Conservation (phyloP, 495 filamentous ascomycete species). For the Penicillium atrosanguineum region DNA sequence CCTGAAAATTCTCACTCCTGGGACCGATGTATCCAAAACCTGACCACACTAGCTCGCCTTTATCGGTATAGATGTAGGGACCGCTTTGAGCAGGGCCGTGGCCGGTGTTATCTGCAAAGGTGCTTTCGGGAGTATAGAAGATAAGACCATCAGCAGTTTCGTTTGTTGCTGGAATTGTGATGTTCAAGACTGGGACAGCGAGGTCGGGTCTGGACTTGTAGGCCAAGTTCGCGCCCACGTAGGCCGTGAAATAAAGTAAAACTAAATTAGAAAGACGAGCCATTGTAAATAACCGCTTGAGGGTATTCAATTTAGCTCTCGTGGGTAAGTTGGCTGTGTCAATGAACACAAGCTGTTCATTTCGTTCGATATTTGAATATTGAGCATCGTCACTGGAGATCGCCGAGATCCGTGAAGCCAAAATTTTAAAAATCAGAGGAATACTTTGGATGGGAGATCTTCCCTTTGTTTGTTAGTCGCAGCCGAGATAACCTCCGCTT, state of each 20-base stretch:
- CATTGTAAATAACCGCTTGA: not conserved
- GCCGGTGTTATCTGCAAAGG: slow-evolving; percentile 36
- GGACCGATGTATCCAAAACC: slow-evolving; percentile 45
- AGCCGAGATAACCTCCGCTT: no score
- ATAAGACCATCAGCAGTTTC: slow-evolving; percentile 43
- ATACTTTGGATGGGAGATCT: no score
- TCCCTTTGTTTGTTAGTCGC: no score
- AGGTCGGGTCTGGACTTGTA: slow-evolving; percentile 45
- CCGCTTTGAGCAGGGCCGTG: slow-evolving; percentile 47
- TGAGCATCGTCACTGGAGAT: no score
- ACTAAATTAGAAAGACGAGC: not conserved
- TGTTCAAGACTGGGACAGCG: slow-evolving; percentile 47
- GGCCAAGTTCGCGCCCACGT: slow-evolving; percentile 10
- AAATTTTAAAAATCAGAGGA: no score
- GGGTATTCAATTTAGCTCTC: not conserved
- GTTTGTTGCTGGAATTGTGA: slow-evolving; percentile 44
- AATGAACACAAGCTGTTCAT: no score
- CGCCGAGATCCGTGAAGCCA: no score
- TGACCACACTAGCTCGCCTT: slow-evolving; percentile 48
- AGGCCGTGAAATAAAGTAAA: slow-evolving; percentile 2
- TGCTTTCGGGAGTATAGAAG: slow-evolving; percentile 49
- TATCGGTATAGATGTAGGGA: slow-evolving; percentile 47
- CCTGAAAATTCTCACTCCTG: slow-evolving; percentile 38
- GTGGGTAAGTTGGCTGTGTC: no score
- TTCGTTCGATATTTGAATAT: no score